Conservation (phyloP, 1,139 yeast genomes). For the Zhuliangozyma blackwelliae region DNA sequence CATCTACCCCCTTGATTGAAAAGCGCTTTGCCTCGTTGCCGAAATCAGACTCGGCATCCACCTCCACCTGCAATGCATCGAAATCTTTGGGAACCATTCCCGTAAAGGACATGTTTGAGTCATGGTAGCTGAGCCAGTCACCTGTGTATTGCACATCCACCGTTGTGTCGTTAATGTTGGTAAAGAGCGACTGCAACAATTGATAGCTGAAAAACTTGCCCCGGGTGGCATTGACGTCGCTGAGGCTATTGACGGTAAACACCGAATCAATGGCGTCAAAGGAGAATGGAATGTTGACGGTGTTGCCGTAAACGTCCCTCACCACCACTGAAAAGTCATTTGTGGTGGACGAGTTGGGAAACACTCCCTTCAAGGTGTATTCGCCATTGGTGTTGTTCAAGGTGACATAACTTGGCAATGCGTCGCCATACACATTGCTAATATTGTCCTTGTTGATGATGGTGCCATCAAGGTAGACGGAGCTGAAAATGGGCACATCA, state of each 20-base stretch:
- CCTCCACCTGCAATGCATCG: constrained; percentile 40
- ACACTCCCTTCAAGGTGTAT: constrained; percentile 52
- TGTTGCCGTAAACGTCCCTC: constrained; percentile 60
- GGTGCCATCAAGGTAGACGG: constrained; percentile 56
- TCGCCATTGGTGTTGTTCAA: constrained; percentile 33
- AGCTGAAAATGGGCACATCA: constrained; percentile 55
- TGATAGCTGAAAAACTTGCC: constrained; percentile 55
- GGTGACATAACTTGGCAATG: constrained; percentile 60
- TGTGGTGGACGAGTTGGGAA: constrained; percentile 44
- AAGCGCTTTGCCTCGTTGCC: constrained; percentile 42
- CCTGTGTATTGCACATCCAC: constrained; percentile 36
- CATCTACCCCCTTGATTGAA: constrained; percentile 51
- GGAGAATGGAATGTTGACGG: constrained; percentile 54
- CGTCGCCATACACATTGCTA: constrained; percentile 42
- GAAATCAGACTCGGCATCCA: constrained; percentile 45
- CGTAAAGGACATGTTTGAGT: constrained; percentile 56
- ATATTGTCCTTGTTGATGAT: constrained; percentile 49
- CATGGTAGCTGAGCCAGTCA: constrained; percentile 64
- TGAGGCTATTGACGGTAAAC: constrained; percentile 49
- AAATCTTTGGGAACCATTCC: constrained; percentile 69
- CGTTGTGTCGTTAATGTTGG: constrained; percentile 48
- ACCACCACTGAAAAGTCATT: constrained; percentile 55
- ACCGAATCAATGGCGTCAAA: constrained; percentile 45
- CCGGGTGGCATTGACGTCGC: constrained; percentile 63
- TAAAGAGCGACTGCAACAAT: constrained; percentile 50